These are phyloP conservation scores for Chalaropsis thielavioides DNA, from an alignment of 2,329 filamentous ascomycete species.

Conservation along the genomic window DNA sequence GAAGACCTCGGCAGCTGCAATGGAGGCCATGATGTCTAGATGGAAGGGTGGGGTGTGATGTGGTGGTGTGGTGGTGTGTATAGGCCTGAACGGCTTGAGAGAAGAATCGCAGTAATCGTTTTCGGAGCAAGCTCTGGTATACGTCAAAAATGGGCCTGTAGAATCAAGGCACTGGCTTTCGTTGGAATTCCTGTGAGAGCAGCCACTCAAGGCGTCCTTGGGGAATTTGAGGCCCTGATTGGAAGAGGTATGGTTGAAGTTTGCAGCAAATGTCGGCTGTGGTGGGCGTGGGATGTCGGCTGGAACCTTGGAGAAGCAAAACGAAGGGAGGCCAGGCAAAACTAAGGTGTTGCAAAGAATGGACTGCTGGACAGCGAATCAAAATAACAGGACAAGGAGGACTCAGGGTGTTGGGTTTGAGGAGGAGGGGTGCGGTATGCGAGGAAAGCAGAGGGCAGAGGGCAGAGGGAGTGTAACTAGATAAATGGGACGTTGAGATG, in stretches of 20 bases:
- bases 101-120: background rate
- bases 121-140: background rate
- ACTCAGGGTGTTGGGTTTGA: background rate
- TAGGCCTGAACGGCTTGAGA: background rate
- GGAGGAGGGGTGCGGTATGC: background rate
- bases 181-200: conserved; percentile 11
- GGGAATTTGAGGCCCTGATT: background rate
- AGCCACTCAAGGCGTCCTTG: conserved; percentile 18
- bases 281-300: background rate
- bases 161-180: background rate
- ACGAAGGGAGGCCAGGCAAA: background rate
- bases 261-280: background rate
- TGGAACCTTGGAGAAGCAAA: background rate
- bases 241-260: background rate
- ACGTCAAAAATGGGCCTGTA: background rate
- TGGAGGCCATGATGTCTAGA: conserved; percentile 13
- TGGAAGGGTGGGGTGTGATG: background rate
- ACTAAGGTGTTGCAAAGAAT: background rate
- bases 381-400: background rate
- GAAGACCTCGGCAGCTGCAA: conserved; percentile 46
- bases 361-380: background rate
- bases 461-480: background rate
- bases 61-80: background rate
- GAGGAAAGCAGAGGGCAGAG: background rate
- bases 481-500: background rate